Base-by-base conservation (phyloP, 176 grass and related monocot species). In the Eragrostis nindensis region DNA sequence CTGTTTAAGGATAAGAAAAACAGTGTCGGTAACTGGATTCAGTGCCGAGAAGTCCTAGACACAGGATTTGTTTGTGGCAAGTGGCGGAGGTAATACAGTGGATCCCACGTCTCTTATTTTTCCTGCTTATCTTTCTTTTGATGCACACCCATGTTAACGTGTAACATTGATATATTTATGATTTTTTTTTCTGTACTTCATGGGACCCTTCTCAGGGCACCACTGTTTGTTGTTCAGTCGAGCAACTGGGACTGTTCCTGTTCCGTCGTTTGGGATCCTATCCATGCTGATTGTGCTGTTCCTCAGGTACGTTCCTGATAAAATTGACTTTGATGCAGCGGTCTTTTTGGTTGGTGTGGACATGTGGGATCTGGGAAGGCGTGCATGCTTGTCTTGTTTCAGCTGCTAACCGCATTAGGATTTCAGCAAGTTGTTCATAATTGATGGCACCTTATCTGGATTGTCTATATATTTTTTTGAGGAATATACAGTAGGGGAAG, bases 251-350 rank as follows among this genome's bases (percentile, higher is more conserved):
- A 90, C 69, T 97, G 93, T 83, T 97, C 88, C 8, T 84, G 85
- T 82, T 79, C 82, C 60, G 73, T 97, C 81, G 46, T 61, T 44
- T 97, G 90, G 93, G 90, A 97, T 88, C 90, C 93, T 67, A 17
- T 81, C 7, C 85, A 87, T 89, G 90, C 94, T 57, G 94, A 93
- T 97, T 97, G 94, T 87, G 83, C 85, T 84, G 94, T 97, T 90
- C 90, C 90, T 21, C 94, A 93, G 87, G 93, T 90, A 74, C 10
- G 47, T 26, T 56, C 27, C 46, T 36, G 15, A 70, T 62, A 70
- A 79, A 38, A 15, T 36, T 80, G 14, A 45, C 43, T 36, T 74
- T 74, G 44, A 15, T 62, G 11, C 70, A 18, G 15, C 81, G 57
- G 8, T 16, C 10, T 69, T 67, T 59, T 79, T 30, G 7, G 66